A percentile compares a stretch with the other conserved stretches of the same genome.
phyloP scores from a whole-genome alignment of 192 early-diverging fungal genomes.

The Spizellomyces punctatus region DNA sequence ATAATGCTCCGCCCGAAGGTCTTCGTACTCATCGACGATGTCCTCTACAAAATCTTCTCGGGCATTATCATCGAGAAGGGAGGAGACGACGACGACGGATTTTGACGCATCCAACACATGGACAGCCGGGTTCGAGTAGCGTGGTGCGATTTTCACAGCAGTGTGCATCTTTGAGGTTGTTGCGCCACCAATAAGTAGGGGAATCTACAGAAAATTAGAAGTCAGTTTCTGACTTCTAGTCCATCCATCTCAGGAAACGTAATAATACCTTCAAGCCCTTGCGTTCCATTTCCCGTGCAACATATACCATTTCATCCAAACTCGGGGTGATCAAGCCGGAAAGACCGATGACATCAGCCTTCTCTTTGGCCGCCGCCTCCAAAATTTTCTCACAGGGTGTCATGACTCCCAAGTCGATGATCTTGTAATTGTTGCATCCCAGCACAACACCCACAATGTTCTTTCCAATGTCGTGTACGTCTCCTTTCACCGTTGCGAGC shows the following conservation, averaged over 20 bases:
- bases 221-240: neutral
- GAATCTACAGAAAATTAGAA: conserved; percentile 52
- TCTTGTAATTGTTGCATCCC: conserved; percentile 96
- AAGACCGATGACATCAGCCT: conserved; percentile 91
- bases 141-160: conserved; percentile 93
- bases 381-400: conserved; percentile 93
- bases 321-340: conserved; percentile 94
- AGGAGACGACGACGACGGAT: conserved; percentile 88
- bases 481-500: conserved; percentile 95
- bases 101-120: conserved; percentile 91
- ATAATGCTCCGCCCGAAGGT: conserved; percentile 90
- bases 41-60: conserved; percentile 89
- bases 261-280: conserved; percentile 65
- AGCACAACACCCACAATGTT: conserved; percentile 97
- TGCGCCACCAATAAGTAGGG: conserved; percentile 92
- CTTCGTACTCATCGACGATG: conserved; percentile 90
- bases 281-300: conserved; percentile 90
- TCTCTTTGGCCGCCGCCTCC: conserved; percentile 80
- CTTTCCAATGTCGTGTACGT: conserved; percentile 98
- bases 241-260: neutral
- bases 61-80: conserved; percentile 74
- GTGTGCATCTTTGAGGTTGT: conserved; percentile 97
- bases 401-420: conserved; percentile 96
- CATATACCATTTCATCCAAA: conserved; percentile 96
- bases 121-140: conserved; percentile 78